Conservation (phyloP, 495 filamentous ascomycete species). For the Parathielavia hyrcaniae region DNA sequence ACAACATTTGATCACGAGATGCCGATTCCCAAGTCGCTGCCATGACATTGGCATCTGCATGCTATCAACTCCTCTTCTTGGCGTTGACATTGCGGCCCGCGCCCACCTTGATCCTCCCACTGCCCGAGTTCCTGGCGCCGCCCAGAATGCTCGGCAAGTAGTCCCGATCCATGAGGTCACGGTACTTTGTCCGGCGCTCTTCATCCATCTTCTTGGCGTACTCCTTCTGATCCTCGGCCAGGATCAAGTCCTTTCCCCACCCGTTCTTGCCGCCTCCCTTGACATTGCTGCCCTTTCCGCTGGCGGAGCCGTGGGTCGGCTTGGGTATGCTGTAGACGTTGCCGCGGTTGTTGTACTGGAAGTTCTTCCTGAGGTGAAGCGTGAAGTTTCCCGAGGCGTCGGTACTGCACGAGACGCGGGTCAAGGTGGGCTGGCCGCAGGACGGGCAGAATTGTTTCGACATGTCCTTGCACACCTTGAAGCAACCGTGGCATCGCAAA, state of each 20-base stretch:
- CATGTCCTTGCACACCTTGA: conserved; percentile 77
- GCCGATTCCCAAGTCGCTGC: not conserved
- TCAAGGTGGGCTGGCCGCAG: conserved; percentile 82
- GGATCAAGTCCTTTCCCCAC: conserved; percentile 73
- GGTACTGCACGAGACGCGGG: conserved; percentile 78
- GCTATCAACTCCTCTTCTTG: conserved; percentile 43
- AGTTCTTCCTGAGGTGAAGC: conserved; percentile 87
- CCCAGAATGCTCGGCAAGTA: conserved; percentile 82
- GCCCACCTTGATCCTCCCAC: conserved; percentile 69
- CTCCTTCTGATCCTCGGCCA: conserved; percentile 96
- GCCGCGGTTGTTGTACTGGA: conserved; percentile 91
- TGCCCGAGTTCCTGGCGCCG: conserved; percentile 59
- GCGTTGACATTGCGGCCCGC: conserved; percentile 84
- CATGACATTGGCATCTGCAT: not conserved
- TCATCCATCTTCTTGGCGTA: conserved; percentile 59
- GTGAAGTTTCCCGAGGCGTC: conserved; percentile 72
- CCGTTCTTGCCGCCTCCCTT: conserved; percentile 76
- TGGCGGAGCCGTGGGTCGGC: conserved; percentile 71
- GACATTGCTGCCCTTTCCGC: conserved; percentile 58
- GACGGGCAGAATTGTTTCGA: conserved; percentile 86
- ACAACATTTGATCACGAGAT: not conserved
- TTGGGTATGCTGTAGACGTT: conserved; percentile 89
- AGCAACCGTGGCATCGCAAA: conserved; percentile 91
- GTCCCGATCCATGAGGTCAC: conserved; percentile 91
- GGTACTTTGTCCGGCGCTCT: conserved; percentile 60